Percentiles rank a stretch among this genome's conserved stretches.
phyloP scores from a whole-genome alignment of 164 flowering plant species.

The Umbellularia californica region DNA sequence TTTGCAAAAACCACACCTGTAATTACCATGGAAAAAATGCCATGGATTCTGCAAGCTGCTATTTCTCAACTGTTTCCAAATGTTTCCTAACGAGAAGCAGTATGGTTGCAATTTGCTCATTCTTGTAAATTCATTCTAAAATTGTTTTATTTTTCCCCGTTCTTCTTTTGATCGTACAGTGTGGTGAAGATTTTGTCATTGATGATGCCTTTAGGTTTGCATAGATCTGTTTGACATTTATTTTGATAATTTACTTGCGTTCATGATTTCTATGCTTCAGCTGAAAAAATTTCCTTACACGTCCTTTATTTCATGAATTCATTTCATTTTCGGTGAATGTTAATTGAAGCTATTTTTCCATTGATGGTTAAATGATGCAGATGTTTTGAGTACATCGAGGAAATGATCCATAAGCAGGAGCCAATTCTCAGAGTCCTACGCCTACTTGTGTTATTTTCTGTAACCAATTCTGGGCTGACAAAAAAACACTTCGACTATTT shows the following conservation, averaged over 20 bases:
- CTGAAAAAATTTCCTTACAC: neutral
- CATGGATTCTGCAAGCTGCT: too few relatives aligned
- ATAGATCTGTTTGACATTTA: too few relatives aligned
- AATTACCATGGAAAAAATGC: too few relatives aligned
- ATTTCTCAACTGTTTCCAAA: too few relatives aligned
- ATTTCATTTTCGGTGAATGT: neutral
- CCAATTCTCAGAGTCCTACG: constrained; percentile 72
- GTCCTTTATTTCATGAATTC: neutral
- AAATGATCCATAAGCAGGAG: constrained; percentile 97
- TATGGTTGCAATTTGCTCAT: neutral
- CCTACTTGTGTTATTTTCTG: constrained; percentile 75
- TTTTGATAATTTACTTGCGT: too few relatives aligned
- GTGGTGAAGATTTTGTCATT: too few relatives aligned
- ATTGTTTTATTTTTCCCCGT: neutral
- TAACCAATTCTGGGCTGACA: constrained; percentile 83
- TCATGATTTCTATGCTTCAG: too few relatives aligned
- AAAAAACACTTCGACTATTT: constrained; percentile 83
- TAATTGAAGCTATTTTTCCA: neutral
- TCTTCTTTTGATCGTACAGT: neutral
- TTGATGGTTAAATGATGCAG: constrained; percentile 39
- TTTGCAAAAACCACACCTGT: too few relatives aligned
- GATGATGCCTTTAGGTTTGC: too few relatives aligned
- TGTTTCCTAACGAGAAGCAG: neutral
- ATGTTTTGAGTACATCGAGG: constrained; percentile 96
- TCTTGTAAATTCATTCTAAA: neutral